Percentiles rank a stretch among this genome's conserved stretches.
Evolutionary conservation across 2,329 filamentous ascomycete species (phyloP).

Genomic region (Alternaria arborescens): DNA sequence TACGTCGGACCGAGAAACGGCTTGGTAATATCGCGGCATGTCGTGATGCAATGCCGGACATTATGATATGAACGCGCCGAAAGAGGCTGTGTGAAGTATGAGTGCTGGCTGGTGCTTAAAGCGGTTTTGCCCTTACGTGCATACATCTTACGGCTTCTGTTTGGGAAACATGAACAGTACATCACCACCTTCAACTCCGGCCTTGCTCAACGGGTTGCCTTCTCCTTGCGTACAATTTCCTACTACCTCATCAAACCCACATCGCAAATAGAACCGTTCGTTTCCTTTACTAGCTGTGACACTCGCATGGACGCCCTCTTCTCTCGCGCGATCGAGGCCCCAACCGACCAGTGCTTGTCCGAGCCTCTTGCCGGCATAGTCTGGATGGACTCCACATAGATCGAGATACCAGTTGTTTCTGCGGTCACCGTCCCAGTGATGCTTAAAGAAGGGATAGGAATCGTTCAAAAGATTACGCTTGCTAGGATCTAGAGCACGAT

Average conservation of each 20-base stretch:
- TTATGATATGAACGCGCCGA: not conserved
- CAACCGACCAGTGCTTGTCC: conserved; percentile 54
- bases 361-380: conserved; percentile 49
- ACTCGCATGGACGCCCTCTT: conserved; percentile 52
- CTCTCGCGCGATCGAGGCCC: conserved; percentile 52
- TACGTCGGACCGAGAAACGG: conserved; percentile 4
- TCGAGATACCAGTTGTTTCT: conserved; percentile 53
- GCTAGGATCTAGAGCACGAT: conserved; percentile 34
- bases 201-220: conserved; percentile 38
- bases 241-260: conserved; percentile 47
- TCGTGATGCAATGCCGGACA: not conserved
- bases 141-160: not conserved
- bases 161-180: conserved; percentile 45
- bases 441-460: conserved; percentile 21
- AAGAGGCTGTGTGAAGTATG: not conserved
- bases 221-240: conserved; percentile 46
- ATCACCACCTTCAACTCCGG: conserved; percentile 39
- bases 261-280: conserved; percentile 53
- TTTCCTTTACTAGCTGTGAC: conserved; percentile 53
- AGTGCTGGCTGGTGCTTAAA: not conserved
- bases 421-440: conserved; percentile 34
- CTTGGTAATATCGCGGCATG: not conserved
- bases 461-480: conserved; percentile 23
- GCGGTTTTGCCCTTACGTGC: not conserved
- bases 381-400: conserved; percentile 51